Conservation (phyloP, 2,329 filamentous ascomycete genomes). For the Thermomyces lanuginosus region DNA sequence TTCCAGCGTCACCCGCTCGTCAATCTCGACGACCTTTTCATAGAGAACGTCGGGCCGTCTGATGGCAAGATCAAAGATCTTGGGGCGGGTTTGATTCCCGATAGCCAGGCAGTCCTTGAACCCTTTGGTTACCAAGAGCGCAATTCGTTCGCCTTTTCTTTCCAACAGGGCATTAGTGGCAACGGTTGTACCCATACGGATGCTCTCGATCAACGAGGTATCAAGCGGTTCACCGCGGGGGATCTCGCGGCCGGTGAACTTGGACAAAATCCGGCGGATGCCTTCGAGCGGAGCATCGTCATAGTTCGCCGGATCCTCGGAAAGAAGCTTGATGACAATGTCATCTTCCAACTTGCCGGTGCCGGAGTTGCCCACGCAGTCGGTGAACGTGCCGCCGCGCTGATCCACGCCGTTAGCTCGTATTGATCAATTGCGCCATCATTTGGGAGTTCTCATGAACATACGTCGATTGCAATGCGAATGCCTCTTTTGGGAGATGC, state of each 20-base stretch:
- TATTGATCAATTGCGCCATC: background rate
- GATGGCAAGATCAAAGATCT: conserved; percentile 83
- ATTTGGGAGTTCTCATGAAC: background rate
- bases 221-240: conserved; percentile 66
- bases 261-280: conserved; percentile 69
- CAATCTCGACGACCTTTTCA: conserved; percentile 69
- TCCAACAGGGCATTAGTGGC: conserved; percentile 85
- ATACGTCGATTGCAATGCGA: conserved; percentile 8
- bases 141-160: conserved; percentile 76
- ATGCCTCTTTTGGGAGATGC: conserved; percentile 4
- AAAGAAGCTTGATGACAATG: conserved; percentile 72
- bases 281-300: conserved; percentile 80
- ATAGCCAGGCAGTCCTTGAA: conserved; percentile 80
- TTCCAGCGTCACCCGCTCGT: conserved; percentile 79
- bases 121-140: conserved; percentile 70
- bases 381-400: conserved; percentile 9
- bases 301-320: conserved; percentile 81
- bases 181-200: conserved; percentile 91
- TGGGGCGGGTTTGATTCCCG: conserved; percentile 76
- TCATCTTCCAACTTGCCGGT: conserved; percentile 54
- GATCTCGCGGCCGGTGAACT: conserved; percentile 58
- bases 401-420: conserved; percentile 5
- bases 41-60: conserved; percentile 76
- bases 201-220: conserved; percentile 70
- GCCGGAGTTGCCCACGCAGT: conserved; percentile 30